Evolutionary conservation across 2,329 filamentous ascomycete species (phyloP), one percentile per base, ranked within the genome.

Genomic region (Nemania abortiva): DNA sequence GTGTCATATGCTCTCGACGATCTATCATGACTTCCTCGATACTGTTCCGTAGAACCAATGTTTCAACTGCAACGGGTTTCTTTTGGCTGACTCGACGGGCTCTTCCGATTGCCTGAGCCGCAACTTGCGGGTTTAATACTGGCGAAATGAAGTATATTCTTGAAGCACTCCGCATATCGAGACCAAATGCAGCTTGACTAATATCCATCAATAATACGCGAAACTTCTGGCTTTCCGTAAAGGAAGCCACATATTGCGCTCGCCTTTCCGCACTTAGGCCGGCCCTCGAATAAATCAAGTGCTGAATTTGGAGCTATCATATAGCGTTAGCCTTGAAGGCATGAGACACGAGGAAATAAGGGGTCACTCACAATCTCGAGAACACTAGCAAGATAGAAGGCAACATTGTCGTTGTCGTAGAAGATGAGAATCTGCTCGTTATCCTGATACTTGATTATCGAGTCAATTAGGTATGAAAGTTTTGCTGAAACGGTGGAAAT

Each of bases 91-190:
- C 97, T 13, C 95, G 88, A 73, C 97, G 92, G 0, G 92, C 94
- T 77, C 95, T 90, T 69, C 97, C 97, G 71, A 98, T 93, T 0
- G 95, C 95, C 79, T 98, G 95, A 1, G 92, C 94, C 78, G 97
- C 93, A 0, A 97, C 87, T 71, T 92, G 89, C 0, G 94, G 94
- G 61, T 95, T 92, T 78, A 96, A 91, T 13, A 97, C 93, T 0
- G 95, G 95, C 71, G 92, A 95, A 64, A 97, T 87, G 71, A 98
- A 98, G 80, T 94, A 97, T 10, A 98, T 91, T 1, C 95, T 85
- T 4, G 92, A 96, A 1, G 95, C 95, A 11, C 89, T 90, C 60
- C 90, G 90, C 79, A 98, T 90, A 77, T 98, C 95, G 0, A 98
- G 85, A 0, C 95, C 95, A 70, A 95, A 93, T 0, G 95, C 93